Conservation (phyloP, 1,284 basidiomycete species). For the Irpex lacteus region DNA sequence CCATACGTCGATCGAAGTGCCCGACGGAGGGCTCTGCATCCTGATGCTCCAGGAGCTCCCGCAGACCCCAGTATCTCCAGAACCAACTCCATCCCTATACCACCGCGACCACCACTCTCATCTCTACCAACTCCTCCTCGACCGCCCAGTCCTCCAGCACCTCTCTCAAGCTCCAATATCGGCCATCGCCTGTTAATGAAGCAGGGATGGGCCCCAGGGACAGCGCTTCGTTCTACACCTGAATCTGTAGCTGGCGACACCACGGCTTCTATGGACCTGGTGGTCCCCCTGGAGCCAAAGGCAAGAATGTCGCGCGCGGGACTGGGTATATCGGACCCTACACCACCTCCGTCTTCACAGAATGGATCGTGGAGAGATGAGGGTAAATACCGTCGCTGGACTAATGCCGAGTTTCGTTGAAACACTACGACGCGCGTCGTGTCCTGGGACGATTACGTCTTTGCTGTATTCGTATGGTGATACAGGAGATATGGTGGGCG, state of each 20-base stretch:
- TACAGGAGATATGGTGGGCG: no score
- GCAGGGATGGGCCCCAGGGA: constrained; percentile 74
- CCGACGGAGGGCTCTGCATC: constrained; percentile 56
- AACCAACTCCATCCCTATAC: constrained; percentile 2
- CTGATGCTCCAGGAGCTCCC: constrained; percentile 37
- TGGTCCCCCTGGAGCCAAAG: constrained; percentile 53
- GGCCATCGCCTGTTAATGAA: constrained; percentile 65
- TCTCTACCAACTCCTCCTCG: constrained; percentile 17
- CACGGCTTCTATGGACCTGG: constrained; percentile 23
- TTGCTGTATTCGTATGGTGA: no score
- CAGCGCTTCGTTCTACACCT: constrained; percentile 33
- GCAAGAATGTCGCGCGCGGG: constrained; percentile 46
- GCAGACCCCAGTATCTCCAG: not conserved
- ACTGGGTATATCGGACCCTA: constrained; percentile 36
- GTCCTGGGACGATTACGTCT: no score
- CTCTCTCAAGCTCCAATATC: constrained; percentile 56
- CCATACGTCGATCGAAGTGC: constrained; percentile 67
- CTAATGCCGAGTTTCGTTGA: not conserved
- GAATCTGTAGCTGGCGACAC: not conserved
- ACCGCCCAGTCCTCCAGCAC: constrained; percentile 38
- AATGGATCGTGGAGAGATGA: constrained; percentile 26
- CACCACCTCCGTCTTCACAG: not conserved
- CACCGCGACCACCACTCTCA: not conserved
- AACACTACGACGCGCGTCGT: no score
- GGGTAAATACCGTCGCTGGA: constrained; percentile 30